phyloP scores from a whole-genome alignment of 805 yeast species.

The Wickerhamiella parazyma region DNA sequence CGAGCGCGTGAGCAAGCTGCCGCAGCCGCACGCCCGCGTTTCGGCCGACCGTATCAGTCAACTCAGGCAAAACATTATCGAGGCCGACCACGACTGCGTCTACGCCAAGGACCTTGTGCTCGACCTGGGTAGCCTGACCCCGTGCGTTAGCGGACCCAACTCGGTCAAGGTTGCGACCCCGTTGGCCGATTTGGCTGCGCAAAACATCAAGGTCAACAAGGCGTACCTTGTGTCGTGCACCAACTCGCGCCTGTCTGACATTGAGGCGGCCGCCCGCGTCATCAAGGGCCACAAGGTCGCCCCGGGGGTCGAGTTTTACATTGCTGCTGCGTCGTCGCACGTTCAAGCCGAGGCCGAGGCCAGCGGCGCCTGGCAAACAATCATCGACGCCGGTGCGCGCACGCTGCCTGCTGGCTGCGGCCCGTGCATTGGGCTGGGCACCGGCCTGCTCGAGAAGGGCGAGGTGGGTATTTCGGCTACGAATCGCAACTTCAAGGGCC shows the following conservation, averaged over 20 bases:
- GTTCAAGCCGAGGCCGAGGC: conserved; percentile 89
- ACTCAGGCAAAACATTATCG: conserved; percentile 32
- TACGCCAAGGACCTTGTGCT: conserved; percentile 81
- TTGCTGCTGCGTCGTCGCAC: conserved; percentile 91
- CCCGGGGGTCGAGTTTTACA: conserved; percentile 83
- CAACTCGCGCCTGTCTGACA: conserved; percentile 83
- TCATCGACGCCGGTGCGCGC: conserved; percentile 84
- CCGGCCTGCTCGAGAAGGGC: conserved; percentile 86
- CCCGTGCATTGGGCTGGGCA: conserved; percentile 95
- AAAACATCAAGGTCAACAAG: conserved; percentile 70
- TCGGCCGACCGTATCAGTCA: conserved; percentile 44
- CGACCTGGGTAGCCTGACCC: conserved; percentile 69
- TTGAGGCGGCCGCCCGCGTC: conserved; percentile 86
- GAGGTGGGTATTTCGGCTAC: conserved; percentile 98
- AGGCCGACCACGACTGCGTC: conserved; percentile 62
- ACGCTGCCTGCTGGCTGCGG: conserved; percentile 99
- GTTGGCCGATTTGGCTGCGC: conserved; percentile 53
- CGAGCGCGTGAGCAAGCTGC: conserved; percentile 41
- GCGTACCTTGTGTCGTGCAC: conserved; percentile 98
- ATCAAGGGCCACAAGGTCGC: conserved; percentile 74
- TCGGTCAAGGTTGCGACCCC: conserved; percentile 85
- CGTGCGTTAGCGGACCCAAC: conserved; percentile 92
- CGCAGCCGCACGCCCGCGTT: conserved; percentile 74
- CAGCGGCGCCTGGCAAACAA: conserved; percentile 81
- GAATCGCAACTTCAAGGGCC: conserved; percentile 95